phyloP scores from a whole-genome alignment of 495 filamentous ascomycete species.

The Podospora bellae-mahoneyi region DNA sequence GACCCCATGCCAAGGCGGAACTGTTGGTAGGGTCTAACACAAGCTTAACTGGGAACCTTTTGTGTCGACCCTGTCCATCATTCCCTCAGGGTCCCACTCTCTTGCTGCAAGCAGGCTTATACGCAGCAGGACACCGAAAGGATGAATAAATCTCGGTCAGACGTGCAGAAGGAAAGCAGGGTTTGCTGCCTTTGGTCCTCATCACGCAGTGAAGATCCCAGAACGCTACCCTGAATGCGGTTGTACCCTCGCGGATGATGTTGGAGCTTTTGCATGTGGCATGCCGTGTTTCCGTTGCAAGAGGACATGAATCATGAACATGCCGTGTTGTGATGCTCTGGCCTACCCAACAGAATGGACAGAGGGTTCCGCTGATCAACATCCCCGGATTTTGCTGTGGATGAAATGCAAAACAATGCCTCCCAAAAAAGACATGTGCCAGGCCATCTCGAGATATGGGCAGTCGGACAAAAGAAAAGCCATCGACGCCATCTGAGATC shows the following conservation, averaged over 20 bases:
- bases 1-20: slow-evolving; percentile 9
- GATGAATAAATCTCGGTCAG: slow-evolving; percentile 4
- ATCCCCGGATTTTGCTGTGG: not conserved
- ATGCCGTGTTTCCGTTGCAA: not conserved
- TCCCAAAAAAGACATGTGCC: not conserved
- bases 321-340: not conserved
- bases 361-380: not conserved
- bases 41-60: not conserved
- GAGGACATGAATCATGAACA: not conserved
- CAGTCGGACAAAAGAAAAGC: not conserved
- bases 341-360: not conserved
- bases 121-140: not conserved
- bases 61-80: not conserved
- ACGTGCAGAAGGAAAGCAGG: not conserved
- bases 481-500: not conserved
- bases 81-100: not conserved
- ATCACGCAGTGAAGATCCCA: slow-evolving; percentile 16
- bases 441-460: not conserved
- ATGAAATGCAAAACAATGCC: not conserved
- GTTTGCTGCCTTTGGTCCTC: slow-evolving; percentile 1
- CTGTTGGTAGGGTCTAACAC: not conserved
- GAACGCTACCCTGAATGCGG: slow-evolving; percentile 11
- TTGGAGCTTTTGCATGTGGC: not conserved
- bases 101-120: not conserved
- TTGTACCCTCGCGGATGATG: not conserved